Percentiles rank a stretch among this genome's conserved stretches.
Conservation (phyloP, 1,284 basidiomycete genomes). For the Coniophora puteana region DNA sequence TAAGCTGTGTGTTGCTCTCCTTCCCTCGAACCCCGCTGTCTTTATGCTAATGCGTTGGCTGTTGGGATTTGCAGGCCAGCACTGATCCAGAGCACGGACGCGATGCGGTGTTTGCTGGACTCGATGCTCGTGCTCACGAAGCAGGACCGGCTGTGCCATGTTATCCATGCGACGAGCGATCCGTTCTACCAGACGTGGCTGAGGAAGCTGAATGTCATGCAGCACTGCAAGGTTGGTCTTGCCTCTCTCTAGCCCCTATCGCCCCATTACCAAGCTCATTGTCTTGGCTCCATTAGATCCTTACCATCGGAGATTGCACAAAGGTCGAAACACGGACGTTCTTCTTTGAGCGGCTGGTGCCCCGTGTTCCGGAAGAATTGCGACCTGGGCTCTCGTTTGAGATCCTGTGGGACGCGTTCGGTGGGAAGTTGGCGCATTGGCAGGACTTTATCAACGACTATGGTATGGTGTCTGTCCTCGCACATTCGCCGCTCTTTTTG, state of each 20-base stretch:
- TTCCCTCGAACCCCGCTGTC: neutral
- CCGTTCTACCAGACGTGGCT: conserved; percentile 83
- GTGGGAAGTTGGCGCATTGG: conserved; percentile 80
- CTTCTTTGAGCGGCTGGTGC: conserved; percentile 59
- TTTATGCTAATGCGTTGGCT: neutral
- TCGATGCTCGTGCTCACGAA: conserved; percentile 83
- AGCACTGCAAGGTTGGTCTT: conserved; percentile 66
- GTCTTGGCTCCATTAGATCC: conserved; percentile 41
- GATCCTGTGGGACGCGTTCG: conserved; percentile 69
- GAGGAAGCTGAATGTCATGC: conserved; percentile 70
- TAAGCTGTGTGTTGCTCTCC: conserved; percentile 51
- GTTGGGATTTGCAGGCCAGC: conserved; percentile 44
- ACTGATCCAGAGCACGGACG: conserved; percentile 68
- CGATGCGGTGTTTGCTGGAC: conserved; percentile 80
- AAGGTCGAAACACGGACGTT: conserved; percentile 64
- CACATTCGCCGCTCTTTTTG: conserved; percentile 3
- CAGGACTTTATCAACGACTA: conserved; percentile 74
- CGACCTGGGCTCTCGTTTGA: conserved; percentile 61
- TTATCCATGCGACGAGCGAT: conserved; percentile 80
- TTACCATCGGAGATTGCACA: conserved; percentile 76
- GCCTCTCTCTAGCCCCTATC: no score
- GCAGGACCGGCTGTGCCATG: conserved; percentile 78
- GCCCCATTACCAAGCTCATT: conserved; percentile 3
- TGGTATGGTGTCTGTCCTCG: conserved; percentile 36
- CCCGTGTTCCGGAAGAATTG: conserved; percentile 57